Percentiles rank a stretch among this genome's conserved stretches.
Evolutionary conservation across 345 rosid genomes (phyloP).

Genomic region (Eucalyptus microcorys): DNA sequence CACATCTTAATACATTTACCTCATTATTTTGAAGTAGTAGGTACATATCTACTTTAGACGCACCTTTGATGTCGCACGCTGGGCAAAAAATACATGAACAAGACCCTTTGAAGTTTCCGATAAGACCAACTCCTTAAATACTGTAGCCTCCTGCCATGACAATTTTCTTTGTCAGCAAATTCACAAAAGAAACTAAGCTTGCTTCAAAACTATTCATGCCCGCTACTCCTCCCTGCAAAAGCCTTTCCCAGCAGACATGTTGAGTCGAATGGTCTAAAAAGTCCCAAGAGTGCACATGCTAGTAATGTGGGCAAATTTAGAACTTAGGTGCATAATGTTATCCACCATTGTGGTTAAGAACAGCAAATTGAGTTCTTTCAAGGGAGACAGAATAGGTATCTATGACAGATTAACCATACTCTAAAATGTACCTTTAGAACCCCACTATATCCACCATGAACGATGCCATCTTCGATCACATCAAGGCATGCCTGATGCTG

Average conservation of each 20-base stretch:
- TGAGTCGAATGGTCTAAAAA: neutral
- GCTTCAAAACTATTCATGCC: neutral
- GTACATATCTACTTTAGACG: neutral
- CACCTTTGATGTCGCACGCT: constrained; percentile 84
- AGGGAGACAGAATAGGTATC: neutral
- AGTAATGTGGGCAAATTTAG: neutral
- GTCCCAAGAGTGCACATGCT: neutral
- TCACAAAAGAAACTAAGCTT: neutral
- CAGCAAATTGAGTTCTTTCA: neutral
- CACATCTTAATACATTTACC: neutral
- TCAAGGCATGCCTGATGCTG: constrained; percentile 85
- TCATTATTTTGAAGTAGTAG: neutral
- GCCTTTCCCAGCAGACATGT: neutral
- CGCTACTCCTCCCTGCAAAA: neutral
- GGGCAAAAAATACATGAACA: constrained; percentile 85
- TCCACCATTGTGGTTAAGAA: neutral
- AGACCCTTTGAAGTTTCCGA: constrained; percentile 75
- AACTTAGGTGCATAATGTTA: neutral
- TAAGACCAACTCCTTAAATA: constrained; percentile 56
- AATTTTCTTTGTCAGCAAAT: neutral
- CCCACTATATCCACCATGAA: constrained; percentile 91
- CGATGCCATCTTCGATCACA: constrained; percentile 83
- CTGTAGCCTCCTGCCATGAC: constrained; percentile 69
- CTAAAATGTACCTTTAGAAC: constrained; percentile 52
- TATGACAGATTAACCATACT: neutral